Conservation (phyloP, 148 eudicot genomes). For the Agrostemma githago region DNA sequence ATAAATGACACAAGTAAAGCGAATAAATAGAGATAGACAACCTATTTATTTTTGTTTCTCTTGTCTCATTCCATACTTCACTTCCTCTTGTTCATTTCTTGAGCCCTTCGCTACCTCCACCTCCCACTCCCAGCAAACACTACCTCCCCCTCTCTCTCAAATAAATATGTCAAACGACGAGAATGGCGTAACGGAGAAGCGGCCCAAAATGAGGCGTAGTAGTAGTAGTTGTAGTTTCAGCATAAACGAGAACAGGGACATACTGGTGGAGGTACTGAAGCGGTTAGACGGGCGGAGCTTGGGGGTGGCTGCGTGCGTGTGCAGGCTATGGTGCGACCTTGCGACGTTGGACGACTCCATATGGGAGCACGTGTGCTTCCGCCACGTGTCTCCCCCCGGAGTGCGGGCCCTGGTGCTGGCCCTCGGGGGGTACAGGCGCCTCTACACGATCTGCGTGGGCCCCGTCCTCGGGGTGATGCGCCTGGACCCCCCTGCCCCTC, state of each 20-base stretch:
- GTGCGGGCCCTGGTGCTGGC: slow-evolving; percentile 41
- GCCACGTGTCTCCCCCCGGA: slow-evolving; percentile 48
- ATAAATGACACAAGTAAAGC: not conserved
- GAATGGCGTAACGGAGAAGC: too few species aligned
- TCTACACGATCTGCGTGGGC: slow-evolving; percentile 58
- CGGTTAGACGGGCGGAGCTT: slow-evolving; percentile 59
- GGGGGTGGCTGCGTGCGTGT: slow-evolving; percentile 64
- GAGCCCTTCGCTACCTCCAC: slow-evolving; percentile 16
- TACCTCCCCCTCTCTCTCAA: not conserved
- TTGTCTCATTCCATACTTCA: slow-evolving; percentile 15
- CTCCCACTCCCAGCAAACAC: slow-evolving; percentile 18
- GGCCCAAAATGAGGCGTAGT: not conserved
- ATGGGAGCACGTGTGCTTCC: slow-evolving; percentile 88
- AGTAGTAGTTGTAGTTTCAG: slow-evolving; percentile 21
- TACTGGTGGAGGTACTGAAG: slow-evolving; percentile 57
- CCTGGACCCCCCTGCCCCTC: not conserved
- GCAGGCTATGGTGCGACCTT: slow-evolving; percentile 55
- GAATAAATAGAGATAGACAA: not conserved
- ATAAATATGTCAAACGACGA: not conserved
- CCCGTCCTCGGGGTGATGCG: slow-evolving; percentile 31
- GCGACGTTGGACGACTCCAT: slow-evolving; percentile 45
- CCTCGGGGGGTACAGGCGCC: slow-evolving; percentile 70
- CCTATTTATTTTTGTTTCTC: not conserved
- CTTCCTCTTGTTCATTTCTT: slow-evolving; percentile 11
- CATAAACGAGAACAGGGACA: slow-evolving; percentile 66